Evolutionary conservation across 1,284 basidiomycete genomes (phyloP), one percentile per base, ranked within the genome.

Genomic region (Rhizopogon parksii): DNA sequence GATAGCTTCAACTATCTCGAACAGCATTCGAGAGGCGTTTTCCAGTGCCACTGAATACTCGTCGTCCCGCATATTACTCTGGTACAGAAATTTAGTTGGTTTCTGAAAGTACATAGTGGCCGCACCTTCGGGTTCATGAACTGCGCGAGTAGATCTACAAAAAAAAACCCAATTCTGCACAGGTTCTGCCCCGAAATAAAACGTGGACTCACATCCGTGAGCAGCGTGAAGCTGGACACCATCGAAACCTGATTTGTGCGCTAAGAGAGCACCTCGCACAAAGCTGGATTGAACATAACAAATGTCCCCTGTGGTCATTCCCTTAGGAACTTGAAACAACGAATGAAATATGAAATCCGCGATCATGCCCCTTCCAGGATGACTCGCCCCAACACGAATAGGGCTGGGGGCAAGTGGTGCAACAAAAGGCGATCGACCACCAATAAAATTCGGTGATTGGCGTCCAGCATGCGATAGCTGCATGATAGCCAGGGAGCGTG

Each of bases 381-480:
- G 78, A 45, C 63, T 64, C 19, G 63, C 59, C 50, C 80, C 75
- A 53, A 93, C 66, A 4, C 77, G 75, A 15, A 88, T 67, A 3
- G 85, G 62, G 56, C 87, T 91, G 0, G 94, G 91, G 0, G 84
- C 91, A 4, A 91, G 63, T 0, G 93, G 82, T 2, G 78, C 71
- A 46, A 71, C 60, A 61, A 82, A 80, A 8, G 78, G 73, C 15
- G 59, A 58, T 14, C 91, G 78, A 6, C 90, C 91, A 6, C 85
- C 83, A 21, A 87, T 61, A 45, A 90, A 56, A 53, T 85, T 85
- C 32, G 81, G 74, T 7, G 91, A 91, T 67, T 98, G 95, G 19
- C 95, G 79, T 2, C 95, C 95, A 0, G 82, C 72, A 63, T 98
- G 95, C 35, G 78, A 90, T 39, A 98, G 72, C 64, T 98, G 95